Evolutionary conservation across 805 yeast genomes (phyloP).

Genomic region (Candida palmyrensis): DNA sequence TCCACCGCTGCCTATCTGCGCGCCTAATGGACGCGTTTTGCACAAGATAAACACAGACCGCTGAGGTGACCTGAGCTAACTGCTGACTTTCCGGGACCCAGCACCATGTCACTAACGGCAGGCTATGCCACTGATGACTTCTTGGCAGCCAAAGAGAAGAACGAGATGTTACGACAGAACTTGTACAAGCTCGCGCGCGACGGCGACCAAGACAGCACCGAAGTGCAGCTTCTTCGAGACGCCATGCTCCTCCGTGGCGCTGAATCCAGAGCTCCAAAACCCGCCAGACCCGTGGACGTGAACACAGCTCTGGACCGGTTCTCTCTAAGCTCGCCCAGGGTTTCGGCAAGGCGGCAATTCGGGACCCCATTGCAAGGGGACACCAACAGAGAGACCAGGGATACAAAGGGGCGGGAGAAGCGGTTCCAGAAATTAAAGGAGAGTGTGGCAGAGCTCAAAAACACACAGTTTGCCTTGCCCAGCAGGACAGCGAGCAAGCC

Average conservation of each 20-base stretch:
- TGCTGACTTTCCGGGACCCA: too few relatives aligned
- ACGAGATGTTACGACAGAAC: conserved; percentile 7
- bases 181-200: conserved; percentile 8
- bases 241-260: too few relatives aligned
- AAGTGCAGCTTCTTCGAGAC: conserved; percentile 5
- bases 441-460: conserved; percentile 17
- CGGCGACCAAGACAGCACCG: conserved; percentile 7
- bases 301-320: too few relatives aligned
- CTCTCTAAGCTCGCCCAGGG: not conserved
- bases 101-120: too few relatives aligned
- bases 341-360: not conserved
- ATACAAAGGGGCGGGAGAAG: too few relatives aligned
- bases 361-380: conserved; percentile 6
- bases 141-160: conserved; percentile 3
- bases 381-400: not conserved
- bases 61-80: too few relatives aligned
- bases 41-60: too few relatives aligned
- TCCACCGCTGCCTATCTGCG: too few relatives aligned
- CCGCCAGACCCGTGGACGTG: too few relatives aligned
- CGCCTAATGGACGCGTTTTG: too few relatives aligned
- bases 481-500: conserved; percentile 1
- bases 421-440: conserved; percentile 18
- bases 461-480: conserved; percentile 17
- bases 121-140: too few relatives aligned
- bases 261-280: too few relatives aligned